Percentiles rank a stretch among this genome's conserved stretches.
These are phyloP conservation scores for Catenaria anguillulae DNA, from an alignment of 371 early-diverging fungal species.

Conservation along the genomic window DNA sequence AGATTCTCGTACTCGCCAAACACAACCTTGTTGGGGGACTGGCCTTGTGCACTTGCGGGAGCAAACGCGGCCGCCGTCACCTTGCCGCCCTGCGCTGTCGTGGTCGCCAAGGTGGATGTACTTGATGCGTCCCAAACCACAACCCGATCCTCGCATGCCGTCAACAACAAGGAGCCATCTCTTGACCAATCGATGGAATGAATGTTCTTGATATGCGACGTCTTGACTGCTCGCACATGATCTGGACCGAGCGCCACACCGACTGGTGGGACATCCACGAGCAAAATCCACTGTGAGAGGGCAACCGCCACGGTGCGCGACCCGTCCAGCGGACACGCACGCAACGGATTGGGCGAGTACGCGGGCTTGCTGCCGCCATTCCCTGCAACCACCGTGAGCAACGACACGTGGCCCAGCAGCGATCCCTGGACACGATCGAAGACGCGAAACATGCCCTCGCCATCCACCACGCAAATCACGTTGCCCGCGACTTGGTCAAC, in stretches of 20 bases:
- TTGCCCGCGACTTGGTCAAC: slow-evolving; percentile 34
- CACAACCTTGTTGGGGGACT: slow-evolving; percentile 22
- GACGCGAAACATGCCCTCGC: slow-evolving; percentile 36
- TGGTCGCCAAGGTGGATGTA: too few species aligned
- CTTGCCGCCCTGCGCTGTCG: slow-evolving; percentile 20
- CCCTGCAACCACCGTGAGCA: too few species aligned
- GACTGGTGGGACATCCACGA: slow-evolving; percentile 26
- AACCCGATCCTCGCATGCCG: slow-evolving; percentile 38
- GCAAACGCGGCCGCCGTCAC: slow-evolving; percentile 31
- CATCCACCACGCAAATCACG: slow-evolving; percentile 35
- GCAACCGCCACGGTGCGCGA: slow-evolving; percentile 31
- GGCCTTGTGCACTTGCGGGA: not conserved
- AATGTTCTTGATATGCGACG: slow-evolving; percentile 31
- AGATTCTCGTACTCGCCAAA: slow-evolving; percentile 43
- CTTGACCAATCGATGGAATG: slow-evolving; percentile 41
- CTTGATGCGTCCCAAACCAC: slow-evolving; percentile 31
- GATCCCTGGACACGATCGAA: slow-evolving; percentile 27
- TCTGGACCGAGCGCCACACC: slow-evolving; percentile 20
- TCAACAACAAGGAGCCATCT: slow-evolving; percentile 39
- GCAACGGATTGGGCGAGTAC: slow-evolving; percentile 32
- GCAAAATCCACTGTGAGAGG: slow-evolving; percentile 26
- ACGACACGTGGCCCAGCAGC: not conserved
- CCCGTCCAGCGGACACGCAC: slow-evolving; percentile 30
- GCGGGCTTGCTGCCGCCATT: not conserved
- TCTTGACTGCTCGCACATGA: slow-evolving; percentile 6